Evolutionary conservation across 768 basidiomycete genomes (phyloP), one percentile per base, ranked within the genome.

Genomic region (Phanerochaete sordida): DNA sequence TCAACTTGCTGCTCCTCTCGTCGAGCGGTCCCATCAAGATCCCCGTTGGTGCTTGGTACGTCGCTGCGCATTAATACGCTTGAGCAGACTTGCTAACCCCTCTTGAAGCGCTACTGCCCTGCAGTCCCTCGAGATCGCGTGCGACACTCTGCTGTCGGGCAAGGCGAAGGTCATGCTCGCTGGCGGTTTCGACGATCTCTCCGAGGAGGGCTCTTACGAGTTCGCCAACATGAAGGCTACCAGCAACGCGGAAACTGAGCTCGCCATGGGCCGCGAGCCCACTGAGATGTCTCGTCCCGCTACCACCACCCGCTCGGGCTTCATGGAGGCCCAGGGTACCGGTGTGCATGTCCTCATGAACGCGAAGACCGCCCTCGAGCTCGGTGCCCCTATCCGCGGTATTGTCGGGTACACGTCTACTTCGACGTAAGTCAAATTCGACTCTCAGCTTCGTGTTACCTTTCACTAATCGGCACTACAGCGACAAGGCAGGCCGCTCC

Each of bases 141-240:
- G 91, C 65, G 97, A 99, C 68, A 91, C 93, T 0, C 89, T 99
- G 64, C 73, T 96, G 35, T 90, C 91, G 7, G 92, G 95, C 62
- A 99, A 99, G 74, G 97, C 97, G 33, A 98, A 98, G 77, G 88
- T 99, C 70, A 99, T 99, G 97, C 88, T 99, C 62, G 91, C 96
- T 35, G 97, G 97, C 72, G 97, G 97, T 59, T 98, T 95, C 77
- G 97, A 99, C 69, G 97, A 99, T 72, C 84, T 98, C 72, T 91
- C 90, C 64, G 97, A 99, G 74, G 97, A 99, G 76, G 97, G 96
- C 19, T 98, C 96, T 8, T 98, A 88, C 73, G 96, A 99, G 74
- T 99, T 99, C 75, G 97, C 95, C 52, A 98, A 98, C 80, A 99
- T 99, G 97, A 97, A 98, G 76, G 97, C 97, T 1, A 99, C 97